Conservation (phyloP, 768 basidiomycete genomes). For the Cystobasidium tubakii region DNA sequence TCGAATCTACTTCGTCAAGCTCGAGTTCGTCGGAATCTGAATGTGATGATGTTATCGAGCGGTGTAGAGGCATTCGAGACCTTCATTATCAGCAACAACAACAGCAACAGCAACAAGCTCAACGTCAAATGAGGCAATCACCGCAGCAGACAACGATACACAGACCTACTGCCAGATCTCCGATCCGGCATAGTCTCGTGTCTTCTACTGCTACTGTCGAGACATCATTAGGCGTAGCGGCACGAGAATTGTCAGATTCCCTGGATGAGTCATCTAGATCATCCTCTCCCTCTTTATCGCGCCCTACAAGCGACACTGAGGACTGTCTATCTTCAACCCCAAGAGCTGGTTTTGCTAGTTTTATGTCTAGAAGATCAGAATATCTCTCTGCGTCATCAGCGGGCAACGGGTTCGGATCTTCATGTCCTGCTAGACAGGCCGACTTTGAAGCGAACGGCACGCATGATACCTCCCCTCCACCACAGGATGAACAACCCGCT, state of each 20-base stretch:
- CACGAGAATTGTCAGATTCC: background rate
- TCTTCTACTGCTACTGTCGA: slow-evolving; percentile 1
- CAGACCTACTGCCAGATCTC: background rate
- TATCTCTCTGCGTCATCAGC: background rate
- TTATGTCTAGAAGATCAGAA: background rate
- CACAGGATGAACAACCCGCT: slow-evolving; percentile 20
- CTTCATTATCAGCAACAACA: background rate
- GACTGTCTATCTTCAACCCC: slow-evolving; percentile 10
- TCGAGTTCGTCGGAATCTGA: background rate
- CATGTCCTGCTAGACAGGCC: background rate
- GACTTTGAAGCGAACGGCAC: background rate
- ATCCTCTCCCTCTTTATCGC: background rate
- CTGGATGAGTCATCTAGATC: slow-evolving; percentile 7
- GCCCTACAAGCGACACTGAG: background rate
- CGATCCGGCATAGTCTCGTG: background rate
- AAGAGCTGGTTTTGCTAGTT: background rate
- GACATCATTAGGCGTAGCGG: slow-evolving; percentile 5
- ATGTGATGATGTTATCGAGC: background rate
- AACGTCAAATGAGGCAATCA: background rate
- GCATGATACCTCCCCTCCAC: slow-evolving; percentile 14
- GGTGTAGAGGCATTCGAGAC: background rate
- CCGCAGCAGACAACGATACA: background rate
- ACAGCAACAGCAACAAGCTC: background rate
- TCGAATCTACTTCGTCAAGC: background rate
- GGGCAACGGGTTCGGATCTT: background rate